Conservation (phyloP, 495 filamentous ascomycete species). For the Penicillium verhagenii region DNA sequence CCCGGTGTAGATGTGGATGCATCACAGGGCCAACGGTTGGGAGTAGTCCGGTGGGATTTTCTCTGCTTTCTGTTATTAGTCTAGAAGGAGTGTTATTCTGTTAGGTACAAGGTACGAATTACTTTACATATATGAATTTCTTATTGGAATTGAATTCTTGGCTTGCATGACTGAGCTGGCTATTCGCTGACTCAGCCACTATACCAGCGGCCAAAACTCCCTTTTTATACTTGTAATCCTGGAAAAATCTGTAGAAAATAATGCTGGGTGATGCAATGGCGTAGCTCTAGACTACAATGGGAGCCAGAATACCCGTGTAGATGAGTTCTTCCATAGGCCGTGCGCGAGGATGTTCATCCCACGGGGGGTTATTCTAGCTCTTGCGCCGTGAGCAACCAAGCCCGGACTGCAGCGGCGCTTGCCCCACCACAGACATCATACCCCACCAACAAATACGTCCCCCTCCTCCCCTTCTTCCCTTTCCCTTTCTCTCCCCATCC, state of each 20-base stretch:
- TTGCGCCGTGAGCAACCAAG: neutral
- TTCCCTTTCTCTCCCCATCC: constrained; percentile 20
- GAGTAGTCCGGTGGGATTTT: neutral
- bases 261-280: neutral
- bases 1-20: constrained; percentile 27
- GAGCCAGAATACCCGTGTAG: neutral
- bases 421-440: constrained; percentile 38
- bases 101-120: too few species aligned
- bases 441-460: constrained; percentile 37
- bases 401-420: constrained; percentile 5
- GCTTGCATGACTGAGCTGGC: neutral
- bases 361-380: constrained; percentile 2
- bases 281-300: neutral
- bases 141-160: neutral
- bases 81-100: too few species aligned
- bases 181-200: constrained; percentile 16
- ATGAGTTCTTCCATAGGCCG: neutral
- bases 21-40: constrained; percentile 14
- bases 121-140: neutral
- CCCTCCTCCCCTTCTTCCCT: constrained; percentile 25
- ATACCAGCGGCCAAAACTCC: neutral
- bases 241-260: neutral
- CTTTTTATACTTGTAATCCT: neutral
- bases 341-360: neutral
- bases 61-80: neutral